Base-by-base conservation (phyloP, 164 flowering plant genomes). In the Magnolia officinalis region DNA sequence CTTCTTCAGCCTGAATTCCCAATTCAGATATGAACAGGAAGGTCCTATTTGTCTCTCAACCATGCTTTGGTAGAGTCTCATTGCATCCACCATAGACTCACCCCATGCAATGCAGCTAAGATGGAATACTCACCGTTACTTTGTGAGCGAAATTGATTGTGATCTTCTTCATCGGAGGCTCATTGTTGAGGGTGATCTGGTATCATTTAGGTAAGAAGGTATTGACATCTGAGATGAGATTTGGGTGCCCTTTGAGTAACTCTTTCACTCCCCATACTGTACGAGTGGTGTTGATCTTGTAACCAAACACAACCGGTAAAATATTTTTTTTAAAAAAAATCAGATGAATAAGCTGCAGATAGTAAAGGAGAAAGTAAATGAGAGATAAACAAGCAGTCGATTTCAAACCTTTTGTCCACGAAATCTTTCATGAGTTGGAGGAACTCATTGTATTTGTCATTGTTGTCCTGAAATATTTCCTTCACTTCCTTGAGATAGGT, bases 341-440 rank as follows among this genome's bases (percentile, higher is more conserved):
- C 24, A 24, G 24, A 24, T 24, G 24, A 24, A 24, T 67, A 3
- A 51, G 18, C 3, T 14, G 67, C 6, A 23, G 29, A 65, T 6
- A 21, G 3, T 23, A 29, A 13, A 31, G 16, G n/a, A 11, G 26
- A 65, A 5, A 2, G 16, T 11, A 13, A 4, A 67, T 2, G 24
- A 24, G 16, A 8, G 29, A 65, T 21, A 18, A 16, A 67, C 6
- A 29, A 67, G 10, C 45, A 29, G 6, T 5, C 29, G 1, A n/a
- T 50, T 18, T 20, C 55, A 49, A 52, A 94, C 98, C 97, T 92
- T 83, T 89, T 91, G 67, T 90, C 88, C 88, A 89, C 91, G 77
- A 92, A 96, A 79, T 88, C 93, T 85, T 89, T 94, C 98, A 96
- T 93, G 61, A 94, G 90, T 78, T 93, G 95, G 74, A 91, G 89